Evolutionary conservation across 306 rosid species (phyloP), one percentile per base, ranked within the genome.

Genomic region (Citrullus amarus): DNA sequence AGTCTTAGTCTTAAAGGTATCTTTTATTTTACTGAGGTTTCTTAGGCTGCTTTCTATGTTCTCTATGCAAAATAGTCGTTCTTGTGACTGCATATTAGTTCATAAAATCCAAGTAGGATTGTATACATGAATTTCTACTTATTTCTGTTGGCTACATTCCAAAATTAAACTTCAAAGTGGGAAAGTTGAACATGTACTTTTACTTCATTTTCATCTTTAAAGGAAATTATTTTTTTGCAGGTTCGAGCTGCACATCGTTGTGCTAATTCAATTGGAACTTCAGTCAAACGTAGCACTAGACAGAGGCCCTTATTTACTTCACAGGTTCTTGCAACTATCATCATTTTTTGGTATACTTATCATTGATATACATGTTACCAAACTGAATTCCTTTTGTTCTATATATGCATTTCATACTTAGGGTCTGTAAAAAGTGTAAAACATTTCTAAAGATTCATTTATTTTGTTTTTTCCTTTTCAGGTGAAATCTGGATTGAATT

Each of bases 221-320:
- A 46, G 28, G 2, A 48, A 39, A 39, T 22, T 1, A 16, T 57
- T 30, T 70, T 53, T 89, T 67, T 81, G 90, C 87, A 85, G 90
- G 86, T 84, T 80, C 97, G 78, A 80, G 73, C 83, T 43, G 84
- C 84, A 0, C 68, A 80, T 80, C 41, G 83, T 13, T 79, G 85
- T 34, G 84, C 82, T 86, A 75, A 81, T 28, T 82, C 73, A 66
- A 73, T 82, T 51, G 86, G 80, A 83, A 88, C 76, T 75, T 81
- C 88, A 30, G 85, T 87, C 4, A 88, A 82, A 79, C 85, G 75
- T 72, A 82, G 87, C 77, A 53, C 84, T 77, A 82, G 85, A 86
- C 85, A 80, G 51, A 82, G 81, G 84, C 82, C 82, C 60, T 91
- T 82, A 36, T 86, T 88, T 79, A 78, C 89, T 76, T 87, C 92